These are phyloP conservation scores for Castanea sativa DNA, from an alignment of 306 rosid species.

Conservation along the genomic window DNA sequence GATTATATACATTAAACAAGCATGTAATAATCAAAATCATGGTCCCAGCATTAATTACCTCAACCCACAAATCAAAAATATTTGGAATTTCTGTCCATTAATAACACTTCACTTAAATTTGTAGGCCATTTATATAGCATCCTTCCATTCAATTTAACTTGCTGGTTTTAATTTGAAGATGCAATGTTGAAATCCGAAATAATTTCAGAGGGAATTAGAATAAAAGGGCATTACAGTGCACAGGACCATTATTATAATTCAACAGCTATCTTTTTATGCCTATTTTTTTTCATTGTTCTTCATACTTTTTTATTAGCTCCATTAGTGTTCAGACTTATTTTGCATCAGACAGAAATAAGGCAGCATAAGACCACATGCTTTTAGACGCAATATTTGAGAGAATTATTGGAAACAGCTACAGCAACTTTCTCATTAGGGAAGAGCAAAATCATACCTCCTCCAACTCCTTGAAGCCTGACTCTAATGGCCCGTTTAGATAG, in stretches of 20 bases:
- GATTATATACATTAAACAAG: neutral
- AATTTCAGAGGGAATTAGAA: neutral
- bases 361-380: neutral
- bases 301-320: neutral
- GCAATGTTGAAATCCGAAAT: neutral
- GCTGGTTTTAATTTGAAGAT: neutral
- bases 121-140: neutral
- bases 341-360: neutral
- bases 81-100: neutral
- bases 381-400: neutral
- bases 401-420: neutral
- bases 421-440: neutral
- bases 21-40: neutral
- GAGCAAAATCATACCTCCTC: too few relatives aligned
- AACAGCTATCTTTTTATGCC: neutral
- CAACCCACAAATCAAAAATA: neutral
- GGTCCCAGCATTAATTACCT: neutral
- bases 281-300: neutral
- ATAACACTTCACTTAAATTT: neutral
- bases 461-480: neutral
- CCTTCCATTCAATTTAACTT: neutral
- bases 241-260: neutral
- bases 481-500: too few relatives aligned
- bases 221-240: neutral
- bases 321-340: neutral